Conservation (phyloP, 148 eudicot species). For the Spergularia marina region DNA sequence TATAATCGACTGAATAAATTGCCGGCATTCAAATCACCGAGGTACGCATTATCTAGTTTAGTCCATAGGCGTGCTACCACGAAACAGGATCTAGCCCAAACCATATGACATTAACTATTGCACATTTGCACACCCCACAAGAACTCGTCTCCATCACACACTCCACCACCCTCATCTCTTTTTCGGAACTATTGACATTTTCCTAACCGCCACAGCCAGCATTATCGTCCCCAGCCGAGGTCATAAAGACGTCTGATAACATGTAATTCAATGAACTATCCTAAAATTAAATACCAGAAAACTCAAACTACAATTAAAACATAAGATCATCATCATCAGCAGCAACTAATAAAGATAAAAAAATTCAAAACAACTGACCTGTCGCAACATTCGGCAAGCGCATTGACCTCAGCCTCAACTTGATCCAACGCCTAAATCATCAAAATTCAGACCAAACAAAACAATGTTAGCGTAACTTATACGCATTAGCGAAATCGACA, state of each 20-base stretch:
- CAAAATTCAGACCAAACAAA: conserved; percentile 1
- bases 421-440: conserved; percentile 80
- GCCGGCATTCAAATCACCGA: not conserved
- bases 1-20: not conserved
- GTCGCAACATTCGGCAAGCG: conserved; percentile 86
- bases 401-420: conserved; percentile 96
- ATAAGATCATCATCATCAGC: not conserved
- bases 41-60: no score
- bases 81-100: not conserved
- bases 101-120: no score
- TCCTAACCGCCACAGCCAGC: no score
- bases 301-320: not conserved
- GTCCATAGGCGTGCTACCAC: not conserved
- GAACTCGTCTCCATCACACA: no score
- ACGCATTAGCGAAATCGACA: no score
- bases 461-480: conserved; percentile 7
- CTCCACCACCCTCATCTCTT: no score
- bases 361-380: conserved; percentile 31
- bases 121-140: no score
- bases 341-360: not conserved
- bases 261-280: no score
- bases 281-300: no score
- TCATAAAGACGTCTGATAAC: no score
- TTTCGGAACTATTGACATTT: no score
- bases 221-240: no score